phyloP scores from a whole-genome alignment of 768 basidiomycete genomes.

The Butyriboletus loyo region DNA sequence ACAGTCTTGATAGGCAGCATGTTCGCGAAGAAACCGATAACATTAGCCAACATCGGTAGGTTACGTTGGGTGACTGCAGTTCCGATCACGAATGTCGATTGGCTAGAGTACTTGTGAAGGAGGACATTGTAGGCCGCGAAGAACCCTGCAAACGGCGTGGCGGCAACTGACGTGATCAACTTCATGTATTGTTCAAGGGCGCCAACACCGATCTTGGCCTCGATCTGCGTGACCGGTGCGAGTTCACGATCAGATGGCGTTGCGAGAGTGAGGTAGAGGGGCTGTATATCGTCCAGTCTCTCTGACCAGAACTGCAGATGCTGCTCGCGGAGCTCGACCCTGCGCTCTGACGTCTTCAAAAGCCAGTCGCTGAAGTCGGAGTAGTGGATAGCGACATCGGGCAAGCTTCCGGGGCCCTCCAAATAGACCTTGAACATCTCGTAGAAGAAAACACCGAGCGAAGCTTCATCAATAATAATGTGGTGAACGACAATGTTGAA shows the following conservation, averaged over 20 bases:
- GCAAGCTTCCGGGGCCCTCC: slow-evolving; percentile 25
- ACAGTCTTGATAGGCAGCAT: slow-evolving; percentile 30
- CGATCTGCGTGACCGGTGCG: slow-evolving; percentile 30
- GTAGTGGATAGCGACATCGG: slow-evolving; percentile 21
- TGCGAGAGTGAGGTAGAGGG: slow-evolving; percentile 23
- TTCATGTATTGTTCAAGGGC: slow-evolving; percentile 20
- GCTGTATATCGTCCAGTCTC: slow-evolving; percentile 13
- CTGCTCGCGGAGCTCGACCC: slow-evolving; percentile 23
- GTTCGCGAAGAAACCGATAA: slow-evolving; percentile 32
- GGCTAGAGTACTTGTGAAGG: slow-evolving; percentile 33
- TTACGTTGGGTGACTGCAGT: slow-evolving; percentile 32
- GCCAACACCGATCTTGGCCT: slow-evolving; percentile 18
- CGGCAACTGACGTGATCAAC: slow-evolving; percentile 13
- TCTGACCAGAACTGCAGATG: slow-evolving; percentile 27
- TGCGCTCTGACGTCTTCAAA: slow-evolving; percentile 27
- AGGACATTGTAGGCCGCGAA: slow-evolving; percentile 33
- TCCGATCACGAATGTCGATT: slow-evolving; percentile 27
- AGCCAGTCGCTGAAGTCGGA: slow-evolving; percentile 26
- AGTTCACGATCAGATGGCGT: slow-evolving; percentile 26
- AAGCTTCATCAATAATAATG: slow-evolving; percentile 31
- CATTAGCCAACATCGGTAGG: slow-evolving; percentile 24
- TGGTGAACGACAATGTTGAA: slow-evolving; percentile 32
- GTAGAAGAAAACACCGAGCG: slow-evolving; percentile 30
- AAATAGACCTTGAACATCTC: slow-evolving; percentile 28
- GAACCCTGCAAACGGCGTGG: slow-evolving; percentile 30